A percentile compares a stretch with the other conserved stretches of the same genome.
Conservation (phyloP, 345 rosid species). For the Xanthoceras sorbifolium region DNA sequence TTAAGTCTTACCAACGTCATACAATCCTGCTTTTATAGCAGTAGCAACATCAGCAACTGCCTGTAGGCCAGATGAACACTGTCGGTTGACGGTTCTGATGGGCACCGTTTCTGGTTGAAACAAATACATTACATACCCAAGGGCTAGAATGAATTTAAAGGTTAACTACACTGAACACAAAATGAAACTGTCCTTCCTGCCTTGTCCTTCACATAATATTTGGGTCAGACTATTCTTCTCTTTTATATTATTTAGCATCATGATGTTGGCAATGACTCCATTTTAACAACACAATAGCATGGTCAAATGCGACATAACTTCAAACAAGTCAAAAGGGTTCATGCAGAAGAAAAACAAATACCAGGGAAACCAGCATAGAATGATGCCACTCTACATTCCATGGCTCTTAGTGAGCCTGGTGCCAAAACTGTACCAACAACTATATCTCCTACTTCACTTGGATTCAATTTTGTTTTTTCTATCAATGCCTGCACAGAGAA, state of each 20-base stretch:
- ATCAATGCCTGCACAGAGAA: constrained; percentile 59
- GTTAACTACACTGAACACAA: background rate
- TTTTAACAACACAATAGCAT: background rate
- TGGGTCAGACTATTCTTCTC: background rate
- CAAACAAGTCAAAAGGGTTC: background rate
- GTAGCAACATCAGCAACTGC: constrained; percentile 96
- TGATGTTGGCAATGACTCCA: background rate
- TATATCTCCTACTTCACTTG: constrained; percentile 88
- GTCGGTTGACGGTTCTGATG: constrained; percentile 86
- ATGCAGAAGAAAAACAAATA: constrained; percentile 26
- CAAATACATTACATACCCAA: background rate
- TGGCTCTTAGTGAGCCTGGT: constrained; percentile 82
- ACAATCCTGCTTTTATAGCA: constrained; percentile 81
- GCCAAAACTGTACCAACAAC: constrained; percentile 93
- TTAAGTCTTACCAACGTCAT: constrained; percentile 82
- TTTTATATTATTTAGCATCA: background rate
- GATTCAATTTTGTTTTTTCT: constrained; percentile 69
- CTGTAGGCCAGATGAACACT: constrained; percentile 92
- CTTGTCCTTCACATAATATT: constrained; percentile 9
- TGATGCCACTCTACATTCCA: constrained; percentile 89
- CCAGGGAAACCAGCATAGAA: constrained; percentile 95
- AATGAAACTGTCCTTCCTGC: constrained; percentile 2
- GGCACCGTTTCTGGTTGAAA: constrained; percentile 70
- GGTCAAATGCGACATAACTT: background rate
- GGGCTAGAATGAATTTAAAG: background rate